These are phyloP conservation scores for Chenopodium berlandieri DNA, from an alignment of 148 eudicot species.

Conservation along the genomic window DNA sequence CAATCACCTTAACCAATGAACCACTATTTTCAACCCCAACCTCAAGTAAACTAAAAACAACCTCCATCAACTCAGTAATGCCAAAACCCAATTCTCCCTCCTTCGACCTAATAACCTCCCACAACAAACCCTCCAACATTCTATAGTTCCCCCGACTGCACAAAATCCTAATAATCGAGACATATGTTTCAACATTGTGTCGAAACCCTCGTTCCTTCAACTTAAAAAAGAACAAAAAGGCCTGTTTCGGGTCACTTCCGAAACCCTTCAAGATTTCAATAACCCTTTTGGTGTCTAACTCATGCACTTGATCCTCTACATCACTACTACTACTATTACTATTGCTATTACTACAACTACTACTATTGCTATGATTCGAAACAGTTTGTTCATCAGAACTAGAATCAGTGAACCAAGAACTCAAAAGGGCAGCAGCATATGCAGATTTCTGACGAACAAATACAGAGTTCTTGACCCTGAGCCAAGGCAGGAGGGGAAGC, in stretches of 20 bases:
- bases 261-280: constrained; percentile 32
- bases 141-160: constrained; percentile 42
- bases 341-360: not conserved
- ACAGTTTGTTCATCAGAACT: constrained; percentile 40
- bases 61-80: constrained; percentile 47
- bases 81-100: constrained; percentile 40
- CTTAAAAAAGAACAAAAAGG: constrained; percentile 39
- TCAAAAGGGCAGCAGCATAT: constrained; percentile 40
- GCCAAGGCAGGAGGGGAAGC: too few relatives aligned
- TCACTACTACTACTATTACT: not conserved
- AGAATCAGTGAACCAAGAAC: constrained; percentile 37
- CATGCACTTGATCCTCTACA: constrained; percentile 17
- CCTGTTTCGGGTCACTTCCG: constrained; percentile 44
- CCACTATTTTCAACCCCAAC: constrained; percentile 30
- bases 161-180: constrained; percentile 47
- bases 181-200: constrained; percentile 46
- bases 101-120: constrained; percentile 40
- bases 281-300: constrained; percentile 37
- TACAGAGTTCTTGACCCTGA: too few relatives aligned
- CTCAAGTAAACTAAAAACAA: constrained; percentile 27
- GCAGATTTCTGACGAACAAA: constrained; percentile 37
- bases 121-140: constrained; percentile 40
- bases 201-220: constrained; percentile 50
- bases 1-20: constrained; percentile 40
- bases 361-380: not conserved